Evolutionary conservation across 164 flowering plant species (phyloP).

Genomic region (Saururus chinensis): DNA sequence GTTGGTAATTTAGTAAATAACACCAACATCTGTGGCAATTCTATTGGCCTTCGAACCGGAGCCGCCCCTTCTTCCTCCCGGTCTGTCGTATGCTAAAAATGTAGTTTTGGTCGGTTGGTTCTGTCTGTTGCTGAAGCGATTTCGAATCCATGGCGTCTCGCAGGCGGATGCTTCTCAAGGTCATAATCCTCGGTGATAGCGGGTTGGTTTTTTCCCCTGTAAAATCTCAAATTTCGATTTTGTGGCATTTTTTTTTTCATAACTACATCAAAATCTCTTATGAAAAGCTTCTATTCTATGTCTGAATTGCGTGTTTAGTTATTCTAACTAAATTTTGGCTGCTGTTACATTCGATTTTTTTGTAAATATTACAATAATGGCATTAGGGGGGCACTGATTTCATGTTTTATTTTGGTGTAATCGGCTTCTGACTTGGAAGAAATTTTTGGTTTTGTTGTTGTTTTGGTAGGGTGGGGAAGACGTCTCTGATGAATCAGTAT

Average conservation of each 20-base stretch:
- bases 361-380: no score
- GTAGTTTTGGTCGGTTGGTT: no score
- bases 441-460: background rate
- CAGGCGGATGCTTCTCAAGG: slow-evolving; percentile 60
- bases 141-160: slow-evolving; percentile 48
- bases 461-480: slow-evolving; percentile 66
- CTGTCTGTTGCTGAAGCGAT: no score
- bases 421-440: background rate
- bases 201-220: slow-evolving; percentile 27
- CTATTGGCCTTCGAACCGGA: no score
- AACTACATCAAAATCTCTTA: background rate
- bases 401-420: background rate
- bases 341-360: background rate
- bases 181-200: slow-evolving; percentile 68
- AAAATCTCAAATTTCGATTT: background rate
- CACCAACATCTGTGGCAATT: no score
- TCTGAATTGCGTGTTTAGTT: background rate
- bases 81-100: no score
- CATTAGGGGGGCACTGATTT: background rate
- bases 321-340: no score
- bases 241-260: background rate
- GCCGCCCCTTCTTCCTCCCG: no score
- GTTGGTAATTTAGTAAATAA: no score
- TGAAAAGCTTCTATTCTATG: background rate
- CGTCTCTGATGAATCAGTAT: slow-evolving; percentile 88